phyloP scores from a whole-genome alignment of 2,329 filamentous ascomycete genomes.

The Neopestalotiopsis sp. region DNA sequence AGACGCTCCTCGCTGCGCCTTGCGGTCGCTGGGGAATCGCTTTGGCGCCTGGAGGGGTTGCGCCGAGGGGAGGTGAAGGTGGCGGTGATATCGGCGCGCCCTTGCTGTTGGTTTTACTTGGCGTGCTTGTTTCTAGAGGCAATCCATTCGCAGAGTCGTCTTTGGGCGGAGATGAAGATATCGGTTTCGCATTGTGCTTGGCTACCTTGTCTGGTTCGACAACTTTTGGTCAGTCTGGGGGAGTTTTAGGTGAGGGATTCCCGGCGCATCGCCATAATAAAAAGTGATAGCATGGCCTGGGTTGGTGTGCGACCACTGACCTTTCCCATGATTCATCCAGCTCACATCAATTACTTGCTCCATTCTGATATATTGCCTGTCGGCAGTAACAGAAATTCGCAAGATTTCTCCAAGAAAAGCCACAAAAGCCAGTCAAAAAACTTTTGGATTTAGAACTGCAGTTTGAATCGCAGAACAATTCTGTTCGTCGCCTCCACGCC shows the following conservation, averaged over 20 bases:
- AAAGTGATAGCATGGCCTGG: neutral
- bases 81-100: slow-evolving; percentile 24
- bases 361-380: slow-evolving; percentile 52
- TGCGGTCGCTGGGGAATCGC: slow-evolving; percentile 36
- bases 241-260: neutral
- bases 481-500: neutral
- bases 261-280: slow-evolving; percentile 11
- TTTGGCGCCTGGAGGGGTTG: slow-evolving; percentile 28
- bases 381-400: neutral
- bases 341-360: slow-evolving; percentile 87
- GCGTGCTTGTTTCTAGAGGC: slow-evolving; percentile 24
- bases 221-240: slow-evolving; percentile 24
- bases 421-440: neutral
- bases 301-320: slow-evolving; percentile 51
- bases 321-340: slow-evolving; percentile 88
- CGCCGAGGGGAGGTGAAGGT: slow-evolving; percentile 24
- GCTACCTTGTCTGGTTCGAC: slow-evolving; percentile 30
- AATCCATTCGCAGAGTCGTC: slow-evolving; percentile 27
- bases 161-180: slow-evolving; percentile 28
- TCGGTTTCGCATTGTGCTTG: slow-evolving; percentile 28
- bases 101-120: slow-evolving; percentile 34
- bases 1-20: slow-evolving; percentile 36
- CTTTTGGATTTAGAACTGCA: neutral
- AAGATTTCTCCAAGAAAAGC: too few relatives aligned
- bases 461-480: neutral